These are phyloP conservation scores for Fusarium sp. DNA, from an alignment of 2,329 filamentous ascomycete genomes.

Conservation along the genomic window DNA sequence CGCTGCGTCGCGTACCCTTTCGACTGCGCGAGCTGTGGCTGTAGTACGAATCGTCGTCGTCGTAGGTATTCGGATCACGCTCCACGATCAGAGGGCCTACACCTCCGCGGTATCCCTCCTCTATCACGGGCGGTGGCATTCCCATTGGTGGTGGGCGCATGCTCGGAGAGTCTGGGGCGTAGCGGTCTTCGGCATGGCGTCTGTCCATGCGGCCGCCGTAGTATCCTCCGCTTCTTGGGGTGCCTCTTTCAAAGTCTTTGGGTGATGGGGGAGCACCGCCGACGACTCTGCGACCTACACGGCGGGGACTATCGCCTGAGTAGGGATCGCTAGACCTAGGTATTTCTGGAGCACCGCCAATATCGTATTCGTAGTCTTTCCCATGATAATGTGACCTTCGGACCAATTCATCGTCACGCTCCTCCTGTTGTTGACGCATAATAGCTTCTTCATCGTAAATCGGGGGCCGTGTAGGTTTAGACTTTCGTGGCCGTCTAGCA, in stretches of 20 bases:
- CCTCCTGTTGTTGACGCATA: constrained; percentile 57
- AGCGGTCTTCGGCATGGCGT: constrained; percentile 58
- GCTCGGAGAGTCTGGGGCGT: constrained; percentile 28
- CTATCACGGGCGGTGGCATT: constrained; percentile 42
- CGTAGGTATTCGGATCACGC: constrained; percentile 44
- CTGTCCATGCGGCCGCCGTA: constrained; percentile 58
- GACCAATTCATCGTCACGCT: constrained; percentile 54
- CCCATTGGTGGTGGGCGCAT: constrained; percentile 48
- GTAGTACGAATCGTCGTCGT: constrained; percentile 44
- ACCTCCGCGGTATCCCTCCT: constrained; percentile 29
- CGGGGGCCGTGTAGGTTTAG: constrained; percentile 38
- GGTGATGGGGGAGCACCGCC: constrained; percentile 35
- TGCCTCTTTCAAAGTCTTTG: constrained; percentile 40
- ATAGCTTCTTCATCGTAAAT: constrained; percentile 59
- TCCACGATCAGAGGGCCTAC: constrained; percentile 36
- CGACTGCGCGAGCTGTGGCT: constrained; percentile 43
- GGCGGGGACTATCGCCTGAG: constrained; percentile 68
- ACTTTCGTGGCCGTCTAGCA: constrained; percentile 30
- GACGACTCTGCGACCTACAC: constrained; percentile 43
- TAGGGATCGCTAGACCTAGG: constrained; percentile 63
- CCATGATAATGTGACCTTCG: constrained; percentile 43
- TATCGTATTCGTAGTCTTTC: constrained; percentile 53
- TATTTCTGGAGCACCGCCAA: constrained; percentile 48
- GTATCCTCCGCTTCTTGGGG: constrained; percentile 50
- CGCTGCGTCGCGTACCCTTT: constrained; percentile 40